A percentile compares a stretch with the other conserved stretches of the same genome.
Conservation (phyloP, 192 early-diverging fungal species). For the Umbelopsis ramanniana region DNA sequence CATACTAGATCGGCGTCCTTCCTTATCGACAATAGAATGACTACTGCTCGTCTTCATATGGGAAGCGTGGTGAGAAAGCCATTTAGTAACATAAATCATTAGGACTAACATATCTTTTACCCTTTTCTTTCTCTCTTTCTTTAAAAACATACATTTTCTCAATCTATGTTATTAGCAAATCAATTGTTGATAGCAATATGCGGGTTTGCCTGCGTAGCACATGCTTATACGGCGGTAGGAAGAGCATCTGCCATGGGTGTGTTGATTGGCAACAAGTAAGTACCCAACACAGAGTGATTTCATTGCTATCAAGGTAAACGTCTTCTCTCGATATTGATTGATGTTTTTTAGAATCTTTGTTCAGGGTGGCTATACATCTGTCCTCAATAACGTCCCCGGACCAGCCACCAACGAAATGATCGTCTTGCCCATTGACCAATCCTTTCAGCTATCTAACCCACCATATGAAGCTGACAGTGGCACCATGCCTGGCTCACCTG, state of each 20-base stretch:
- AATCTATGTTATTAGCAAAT: slow-evolving; percentile 2
- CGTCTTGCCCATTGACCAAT: slow-evolving; percentile 11
- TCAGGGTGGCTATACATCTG: slow-evolving; percentile 23
- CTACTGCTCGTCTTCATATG: too few relatives aligned
- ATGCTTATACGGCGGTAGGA: slow-evolving; percentile 14
- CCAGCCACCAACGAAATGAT: slow-evolving; percentile 27
- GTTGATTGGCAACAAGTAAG: slow-evolving; percentile 19
- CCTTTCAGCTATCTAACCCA: slow-evolving; percentile 6
- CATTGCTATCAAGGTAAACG: too few relatives aligned
- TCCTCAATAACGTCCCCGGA: slow-evolving; percentile 6
- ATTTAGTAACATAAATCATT: too few relatives aligned
- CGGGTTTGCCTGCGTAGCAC: not conserved
- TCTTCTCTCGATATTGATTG: not conserved
- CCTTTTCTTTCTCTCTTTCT: not conserved
- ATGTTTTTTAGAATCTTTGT: slow-evolving; percentile 6
- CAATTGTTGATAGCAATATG: slow-evolving; percentile 6
- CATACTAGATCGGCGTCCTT: too few relatives aligned
- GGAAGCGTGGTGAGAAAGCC: too few relatives aligned
- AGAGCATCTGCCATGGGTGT: slow-evolving; percentile 18
- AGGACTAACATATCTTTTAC: not conserved
- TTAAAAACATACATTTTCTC: not conserved
- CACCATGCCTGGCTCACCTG: slow-evolving; percentile 5
- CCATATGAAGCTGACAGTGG: slow-evolving; percentile 23
- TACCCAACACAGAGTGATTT: not conserved
- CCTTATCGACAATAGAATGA: too few relatives aligned